Percentiles rank a stretch among this genome's conserved stretches.
Conservation (phyloP, 768 basidiomycete genomes). For the Lactarius tabidus region DNA sequence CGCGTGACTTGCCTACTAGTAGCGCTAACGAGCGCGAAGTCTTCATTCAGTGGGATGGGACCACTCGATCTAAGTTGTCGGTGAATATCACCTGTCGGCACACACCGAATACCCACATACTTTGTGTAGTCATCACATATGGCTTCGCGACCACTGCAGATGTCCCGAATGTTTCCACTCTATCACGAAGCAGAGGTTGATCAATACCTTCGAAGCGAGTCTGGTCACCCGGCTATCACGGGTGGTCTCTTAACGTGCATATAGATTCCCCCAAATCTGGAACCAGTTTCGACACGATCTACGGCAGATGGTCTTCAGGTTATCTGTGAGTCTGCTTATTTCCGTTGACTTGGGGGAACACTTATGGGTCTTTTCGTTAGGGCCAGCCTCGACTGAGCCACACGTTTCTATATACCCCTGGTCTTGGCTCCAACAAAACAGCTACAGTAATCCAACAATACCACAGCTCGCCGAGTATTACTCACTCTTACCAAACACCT, state of each 20-base stretch:
- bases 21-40: constrained; percentile 58
- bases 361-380: background rate
- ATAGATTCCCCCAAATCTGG: constrained; percentile 74
- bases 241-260: background rate
- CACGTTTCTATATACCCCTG: constrained; percentile 88
- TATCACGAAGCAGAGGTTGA: constrained; percentile 83
- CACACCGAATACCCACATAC: background rate
- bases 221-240: background rate
- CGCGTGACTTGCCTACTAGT: constrained; percentile 31
- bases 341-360: background rate
- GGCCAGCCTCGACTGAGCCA: constrained; percentile 54
- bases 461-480: constrained; percentile 42
- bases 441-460: constrained; percentile 62
- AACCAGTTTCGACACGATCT: constrained; percentile 54
- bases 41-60: constrained; percentile 68
- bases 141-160: constrained; percentile 91
- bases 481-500: constrained; percentile 2
- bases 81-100: constrained; percentile 31
- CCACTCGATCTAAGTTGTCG: constrained; percentile 74
- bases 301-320: constrained; percentile 65
- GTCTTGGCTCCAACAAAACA: constrained; percentile 73
- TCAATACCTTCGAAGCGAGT: constrained; percentile 77
- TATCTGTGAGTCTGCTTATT: constrained; percentile 49
- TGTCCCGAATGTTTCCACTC: constrained; percentile 85
- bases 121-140: constrained; percentile 72